A percentile compares a stretch with the other conserved stretches of the same genome.
Evolutionary conservation across 805 yeast species (phyloP).

Genomic region (Barnettozyma vustinii): DNA sequence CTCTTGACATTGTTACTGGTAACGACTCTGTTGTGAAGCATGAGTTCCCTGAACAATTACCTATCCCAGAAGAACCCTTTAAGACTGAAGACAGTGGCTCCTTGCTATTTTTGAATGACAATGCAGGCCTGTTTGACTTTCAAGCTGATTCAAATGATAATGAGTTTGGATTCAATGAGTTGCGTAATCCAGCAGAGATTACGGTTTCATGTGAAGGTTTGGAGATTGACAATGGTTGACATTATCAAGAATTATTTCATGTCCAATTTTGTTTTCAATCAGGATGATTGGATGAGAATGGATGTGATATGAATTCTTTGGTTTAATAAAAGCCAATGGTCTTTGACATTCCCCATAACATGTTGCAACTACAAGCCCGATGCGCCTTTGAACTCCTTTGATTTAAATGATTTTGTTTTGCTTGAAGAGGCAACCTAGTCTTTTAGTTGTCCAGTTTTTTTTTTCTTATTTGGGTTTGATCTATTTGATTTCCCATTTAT

Average conservation of each 20-base stretch:
- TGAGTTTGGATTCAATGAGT: slow-evolving; percentile 34
- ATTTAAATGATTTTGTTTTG: slow-evolving; percentile 27
- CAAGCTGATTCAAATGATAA: slow-evolving; percentile 23
- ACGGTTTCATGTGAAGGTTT: slow-evolving; percentile 16
- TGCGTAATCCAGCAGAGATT: slow-evolving; percentile 44
- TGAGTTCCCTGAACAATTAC: slow-evolving; percentile 8
- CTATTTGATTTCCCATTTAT: background rate
- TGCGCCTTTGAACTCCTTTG: slow-evolving; percentile 29
- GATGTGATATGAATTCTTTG: slow-evolving; percentile 7
- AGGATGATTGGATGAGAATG: slow-evolving; percentile 8
- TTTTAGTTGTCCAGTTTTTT: background rate
- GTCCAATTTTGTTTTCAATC: slow-evolving; percentile 3
- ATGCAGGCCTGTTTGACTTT: slow-evolving; percentile 16
- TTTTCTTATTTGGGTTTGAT: background rate
- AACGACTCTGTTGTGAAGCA: slow-evolving; percentile 12
- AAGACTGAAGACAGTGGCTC: slow-evolving; percentile 11
- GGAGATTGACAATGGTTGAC: background rate
- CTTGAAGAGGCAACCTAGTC: slow-evolving; percentile 13
- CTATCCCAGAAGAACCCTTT: slow-evolving; percentile 6
- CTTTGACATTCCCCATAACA: background rate
- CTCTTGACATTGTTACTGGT: slow-evolving; percentile 20
- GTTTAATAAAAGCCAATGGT: background rate
- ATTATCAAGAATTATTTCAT: background rate
- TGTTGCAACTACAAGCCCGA: slow-evolving; percentile 24
- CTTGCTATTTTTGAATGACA: slow-evolving; percentile 8